Base-by-base conservation (phyloP, 1,139 yeast genomes). In the Candida tetrigidarum region DNA sequence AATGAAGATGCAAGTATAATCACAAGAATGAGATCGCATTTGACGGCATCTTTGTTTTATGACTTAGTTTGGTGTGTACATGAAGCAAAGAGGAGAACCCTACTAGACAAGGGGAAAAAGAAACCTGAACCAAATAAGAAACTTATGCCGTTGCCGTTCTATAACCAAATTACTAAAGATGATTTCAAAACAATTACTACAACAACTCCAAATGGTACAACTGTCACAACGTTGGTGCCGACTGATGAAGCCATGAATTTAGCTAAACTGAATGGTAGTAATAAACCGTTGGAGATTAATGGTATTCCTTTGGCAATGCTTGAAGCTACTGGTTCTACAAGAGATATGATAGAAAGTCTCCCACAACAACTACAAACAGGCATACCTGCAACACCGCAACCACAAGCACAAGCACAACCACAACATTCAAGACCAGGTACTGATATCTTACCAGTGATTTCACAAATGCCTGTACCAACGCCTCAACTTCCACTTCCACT, bases 21-120 rank as follows among this genome's bases (percentile, higher is more conserved):
- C 40, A 80, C 89, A 1, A 75, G 95, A 46, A 92, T 91, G 96
- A 77, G 97, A 57, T 88, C 96, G 0, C 98, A 92, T 66, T 72
- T 92, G 56, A 88, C 97, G 0, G 96, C 96, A 0, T 90, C 97
- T 0, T 67, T 92, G 45, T 92, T 92, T 58, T 92, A 92, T 62
- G 98, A 92, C 64, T 75, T 92, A 47, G 93, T 92, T 15, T 91
- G 96, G 93, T 88, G 96, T 60, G 88, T 92, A 41, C 97, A 92
- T 63, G 97, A 92, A 60, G 97, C 97, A 0, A 75, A 96, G 62
- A 75, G 97, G 60, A 71, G 96, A 48, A 82, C 84, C 14, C 63
- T 81, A 42, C 71, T 76, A 22, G 81, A 72, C 44, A 79, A 78
- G 43, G 65, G 63, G 44, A 61, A 66, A 39, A 71, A 71, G 2